phyloP scores from a whole-genome alignment of 208 protist genomes.

The Trypanosoma cruzi region DNA sequence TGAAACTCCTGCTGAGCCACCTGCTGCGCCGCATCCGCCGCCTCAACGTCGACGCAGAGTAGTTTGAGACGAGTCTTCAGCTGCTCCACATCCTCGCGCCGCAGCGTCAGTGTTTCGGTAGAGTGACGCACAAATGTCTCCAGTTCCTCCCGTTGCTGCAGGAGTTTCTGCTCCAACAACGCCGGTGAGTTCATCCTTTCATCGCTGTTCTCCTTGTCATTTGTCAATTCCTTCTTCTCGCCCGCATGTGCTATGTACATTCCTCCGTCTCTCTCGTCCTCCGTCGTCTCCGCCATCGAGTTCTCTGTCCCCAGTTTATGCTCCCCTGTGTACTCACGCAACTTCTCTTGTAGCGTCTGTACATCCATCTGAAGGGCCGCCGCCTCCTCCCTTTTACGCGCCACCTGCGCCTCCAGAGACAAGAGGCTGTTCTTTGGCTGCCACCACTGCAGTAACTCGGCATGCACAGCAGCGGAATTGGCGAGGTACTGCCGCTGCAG shows the following conservation, averaged over 20 bases:
- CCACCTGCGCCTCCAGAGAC: conserved; percentile 1
- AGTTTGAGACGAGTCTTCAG: conserved; percentile 31
- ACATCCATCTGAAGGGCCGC: conserved; percentile 25
- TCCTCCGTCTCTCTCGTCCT: neutral
- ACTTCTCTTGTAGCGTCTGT: conserved; percentile 15
- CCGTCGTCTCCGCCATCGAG: conserved; percentile 5
- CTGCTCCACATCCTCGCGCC: conserved; percentile 17
- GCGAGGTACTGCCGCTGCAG: conserved; percentile 24
- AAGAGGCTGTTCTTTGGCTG: conserved; percentile 8
- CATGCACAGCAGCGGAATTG: conserved; percentile 7
- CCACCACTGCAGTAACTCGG: conserved; percentile 10
- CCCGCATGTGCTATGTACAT: neutral
- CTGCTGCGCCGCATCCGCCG: conserved; percentile 45
- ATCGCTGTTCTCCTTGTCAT: neutral
- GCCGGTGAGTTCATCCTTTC: neutral
- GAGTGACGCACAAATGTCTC: conserved; percentile 5
- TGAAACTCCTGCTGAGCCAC: conserved; percentile 32
- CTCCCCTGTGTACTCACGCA: conserved; percentile 27
- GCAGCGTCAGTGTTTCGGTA: neutral
- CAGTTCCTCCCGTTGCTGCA: conserved; percentile 10
- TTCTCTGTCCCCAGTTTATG: conserved; percentile 14
- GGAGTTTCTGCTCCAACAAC: neutral
- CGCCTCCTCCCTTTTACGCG: conserved; percentile 15
- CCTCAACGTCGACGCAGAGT: conserved; percentile 48
- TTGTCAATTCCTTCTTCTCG: neutral